Evolutionary conservation across 305 asterid genomes (phyloP).

Genomic region (Stenogyne calaminthoides): DNA sequence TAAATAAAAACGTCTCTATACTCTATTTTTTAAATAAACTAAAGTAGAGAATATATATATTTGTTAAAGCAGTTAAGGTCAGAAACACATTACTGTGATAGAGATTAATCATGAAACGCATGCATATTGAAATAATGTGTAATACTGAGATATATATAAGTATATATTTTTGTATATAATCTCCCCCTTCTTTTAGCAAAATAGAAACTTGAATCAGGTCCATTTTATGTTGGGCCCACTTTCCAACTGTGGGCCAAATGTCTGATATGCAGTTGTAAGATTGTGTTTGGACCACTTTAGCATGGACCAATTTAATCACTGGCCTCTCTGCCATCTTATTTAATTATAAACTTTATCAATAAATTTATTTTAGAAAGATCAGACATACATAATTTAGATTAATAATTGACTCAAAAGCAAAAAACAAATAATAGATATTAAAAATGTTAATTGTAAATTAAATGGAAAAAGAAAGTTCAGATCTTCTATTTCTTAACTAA

Average conservation of each 20-base stretch:
- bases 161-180: too few species aligned
- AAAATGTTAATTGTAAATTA: not conserved
- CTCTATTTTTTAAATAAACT: too few species aligned
- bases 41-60: too few species aligned
- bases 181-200: too few species aligned
- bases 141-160: too few species aligned
- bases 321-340: not conserved
- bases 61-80: too few species aligned
- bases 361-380: not conserved
- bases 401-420: not conserved
- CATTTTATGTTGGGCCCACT: not conserved
- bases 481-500: not conserved
- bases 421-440: not conserved
- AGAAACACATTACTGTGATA: too few species aligned
- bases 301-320: not conserved
- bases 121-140: too few species aligned
- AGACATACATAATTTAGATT: not conserved
- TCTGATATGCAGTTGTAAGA: not conserved
- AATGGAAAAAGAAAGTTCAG: not conserved
- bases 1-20: too few species aligned
- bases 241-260: conserved; percentile 4
- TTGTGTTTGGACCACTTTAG: conserved; percentile 12
- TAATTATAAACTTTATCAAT: not conserved
- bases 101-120: too few species aligned
- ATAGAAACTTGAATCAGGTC: not conserved